These are phyloP conservation scores for Cryptococcus hybrid DNA, from an alignment of 1,284 basidiomycete genomes.

Conservation along the genomic window DNA sequence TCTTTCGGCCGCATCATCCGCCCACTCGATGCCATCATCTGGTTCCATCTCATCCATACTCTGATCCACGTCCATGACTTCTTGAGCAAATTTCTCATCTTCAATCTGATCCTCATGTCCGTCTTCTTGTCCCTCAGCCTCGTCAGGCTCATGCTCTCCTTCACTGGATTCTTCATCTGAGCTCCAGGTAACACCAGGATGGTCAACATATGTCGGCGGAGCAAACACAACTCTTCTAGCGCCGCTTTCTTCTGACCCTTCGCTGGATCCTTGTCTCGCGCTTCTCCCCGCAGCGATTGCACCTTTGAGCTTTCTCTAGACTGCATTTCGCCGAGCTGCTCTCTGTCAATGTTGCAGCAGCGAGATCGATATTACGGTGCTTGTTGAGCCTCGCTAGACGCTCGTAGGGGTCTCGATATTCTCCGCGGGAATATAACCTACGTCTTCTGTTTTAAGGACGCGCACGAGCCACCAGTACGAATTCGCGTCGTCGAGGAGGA, in stretches of 20 bases:
- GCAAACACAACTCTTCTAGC: conserved; percentile 51
- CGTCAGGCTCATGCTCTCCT: conserved; percentile 55
- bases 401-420: conserved; percentile 98
- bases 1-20: conserved; percentile 48
- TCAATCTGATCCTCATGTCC: conserved; percentile 9
- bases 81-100: conserved; percentile 23
- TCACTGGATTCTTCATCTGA: conserved; percentile 67
- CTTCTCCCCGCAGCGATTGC: conserved; percentile 27
- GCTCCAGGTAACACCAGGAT: conserved; percentile 59
- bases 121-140: conserved; percentile 11
- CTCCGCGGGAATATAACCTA: conserved; percentile 99
- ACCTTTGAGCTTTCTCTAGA: conserved; percentile 13
- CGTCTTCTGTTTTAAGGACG: conserved; percentile 94
- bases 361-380: conserved; percentile 92
- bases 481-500: conserved; percentile 93
- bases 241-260: conserved; percentile 17
- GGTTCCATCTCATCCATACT: conserved; percentile 50
- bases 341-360: conserved; percentile 31
- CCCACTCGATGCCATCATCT: conserved; percentile 56
- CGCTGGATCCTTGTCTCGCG: conserved; percentile 15
- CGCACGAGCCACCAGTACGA: conserved; percentile 98
- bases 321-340: conserved; percentile 27
- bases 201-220: conserved; percentile 55
- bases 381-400: conserved; percentile 94
- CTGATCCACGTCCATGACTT: conserved; percentile 18